Evolutionary conservation across 305 asterid genomes (phyloP).

Genomic region (Solanum hybrid): DNA sequence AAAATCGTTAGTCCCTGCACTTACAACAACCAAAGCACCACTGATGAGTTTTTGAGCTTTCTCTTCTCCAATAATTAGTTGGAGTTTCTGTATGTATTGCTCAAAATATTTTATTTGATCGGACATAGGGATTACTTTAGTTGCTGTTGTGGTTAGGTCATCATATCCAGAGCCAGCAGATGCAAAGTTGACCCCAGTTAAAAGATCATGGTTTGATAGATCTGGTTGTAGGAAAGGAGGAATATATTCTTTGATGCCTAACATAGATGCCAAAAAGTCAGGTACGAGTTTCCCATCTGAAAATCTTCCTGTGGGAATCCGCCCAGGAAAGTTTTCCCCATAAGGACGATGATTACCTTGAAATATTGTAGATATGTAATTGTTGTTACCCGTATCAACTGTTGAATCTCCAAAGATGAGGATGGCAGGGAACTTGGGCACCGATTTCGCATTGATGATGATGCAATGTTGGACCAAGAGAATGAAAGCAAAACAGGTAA

Average conservation of each 20-base stretch:
- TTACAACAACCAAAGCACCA: conserved; percentile 39
- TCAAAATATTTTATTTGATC: conserved; percentile 28
- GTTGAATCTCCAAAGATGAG: conserved; percentile 66
- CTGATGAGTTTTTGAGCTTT: conserved; percentile 26
- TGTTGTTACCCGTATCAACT: conserved; percentile 63
- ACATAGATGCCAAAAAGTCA: conserved; percentile 47
- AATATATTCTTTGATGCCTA: conserved; percentile 47
- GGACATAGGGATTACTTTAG: conserved; percentile 43
- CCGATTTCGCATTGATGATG: conserved; percentile 5
- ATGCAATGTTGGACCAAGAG: conserved; percentile 5
- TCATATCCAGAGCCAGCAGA: conserved; percentile 76
- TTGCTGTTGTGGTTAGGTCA: conserved; percentile 39
- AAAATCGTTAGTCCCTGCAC: conserved; percentile 68
- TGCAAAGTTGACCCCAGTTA: conserved; percentile 63
- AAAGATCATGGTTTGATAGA: conserved; percentile 36
- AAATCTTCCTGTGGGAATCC: conserved; percentile 51
- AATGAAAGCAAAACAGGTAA: not conserved
- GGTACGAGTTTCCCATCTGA: conserved; percentile 67
- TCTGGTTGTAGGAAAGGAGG: conserved; percentile 56
- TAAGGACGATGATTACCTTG: conserved; percentile 55
- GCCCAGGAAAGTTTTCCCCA: conserved; percentile 40
- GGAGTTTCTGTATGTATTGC: conserved; percentile 30
- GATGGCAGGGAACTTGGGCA: conserved; percentile 36
- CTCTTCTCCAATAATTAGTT: conserved; percentile 26
- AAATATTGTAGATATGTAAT: conserved; percentile 41